phyloP scores from a whole-genome alignment of 768 basidiomycete genomes.

The Cystobasidium onofrii region DNA sequence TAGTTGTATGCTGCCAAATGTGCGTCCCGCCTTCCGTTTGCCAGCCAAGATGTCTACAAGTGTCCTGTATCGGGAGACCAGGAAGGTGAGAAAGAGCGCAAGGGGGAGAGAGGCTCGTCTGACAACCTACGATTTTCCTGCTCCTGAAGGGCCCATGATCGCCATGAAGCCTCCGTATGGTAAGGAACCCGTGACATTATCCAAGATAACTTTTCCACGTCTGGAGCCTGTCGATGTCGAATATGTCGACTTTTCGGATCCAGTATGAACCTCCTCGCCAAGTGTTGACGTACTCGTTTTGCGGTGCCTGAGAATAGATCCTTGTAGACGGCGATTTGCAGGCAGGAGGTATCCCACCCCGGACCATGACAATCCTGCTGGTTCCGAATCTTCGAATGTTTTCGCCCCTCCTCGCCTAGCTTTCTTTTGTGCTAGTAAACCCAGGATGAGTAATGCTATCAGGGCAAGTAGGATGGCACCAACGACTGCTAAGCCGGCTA shows the following conservation, averaged over 20 bases:
- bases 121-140: conserved; percentile 39
- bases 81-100: no score
- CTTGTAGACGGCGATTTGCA: not conserved
- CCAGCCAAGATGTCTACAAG: conserved; percentile 83
- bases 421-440: conserved; percentile 56
- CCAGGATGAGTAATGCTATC: conserved; percentile 57
- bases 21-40: conserved; percentile 65
- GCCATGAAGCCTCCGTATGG: conserved; percentile 76
- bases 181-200: conserved; percentile 63
- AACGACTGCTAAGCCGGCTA: conserved; percentile 80
- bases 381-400: not conserved
- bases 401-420: conserved; percentile 51
- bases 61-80: conserved; percentile 46
- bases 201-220: conserved; percentile 61
- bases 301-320: not conserved
- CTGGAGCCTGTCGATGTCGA: conserved; percentile 32
- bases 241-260: not conserved
- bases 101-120: not conserved
- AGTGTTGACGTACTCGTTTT: not conserved
- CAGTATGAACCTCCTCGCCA: not conserved
- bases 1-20: conserved; percentile 58
- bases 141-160: conserved; percentile 82
- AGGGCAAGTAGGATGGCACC: conserved; percentile 58
- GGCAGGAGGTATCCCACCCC: conserved; percentile 29
- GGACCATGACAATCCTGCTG: conserved; percentile 19